phyloP scores from a whole-genome alignment of 2,329 filamentous ascomycete species.

The Apiospora hydei region DNA sequence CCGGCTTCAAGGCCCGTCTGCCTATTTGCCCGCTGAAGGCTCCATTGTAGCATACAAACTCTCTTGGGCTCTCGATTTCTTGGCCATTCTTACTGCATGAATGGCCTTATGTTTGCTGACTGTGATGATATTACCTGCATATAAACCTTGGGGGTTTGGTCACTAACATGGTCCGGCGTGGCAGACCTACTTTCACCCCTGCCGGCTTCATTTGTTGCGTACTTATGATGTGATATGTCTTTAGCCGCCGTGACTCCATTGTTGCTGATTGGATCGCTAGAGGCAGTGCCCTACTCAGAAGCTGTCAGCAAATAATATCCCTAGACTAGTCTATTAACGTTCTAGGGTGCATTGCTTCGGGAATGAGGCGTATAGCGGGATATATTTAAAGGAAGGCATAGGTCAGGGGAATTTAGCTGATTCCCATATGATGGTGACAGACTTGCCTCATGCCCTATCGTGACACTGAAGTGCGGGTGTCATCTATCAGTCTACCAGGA shows the following conservation, averaged over 20 bases:
- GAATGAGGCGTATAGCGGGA: not conserved
- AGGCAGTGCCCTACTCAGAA: not conserved
- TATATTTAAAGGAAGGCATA: not conserved
- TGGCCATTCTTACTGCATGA: not conserved
- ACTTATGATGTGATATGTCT: not conserved
- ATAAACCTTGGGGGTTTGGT: too few species aligned
- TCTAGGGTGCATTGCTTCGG: not conserved
- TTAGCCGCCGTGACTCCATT: not conserved
- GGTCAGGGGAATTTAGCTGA: too few species aligned
- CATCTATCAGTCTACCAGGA: not conserved
- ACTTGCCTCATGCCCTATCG: too few species aligned
- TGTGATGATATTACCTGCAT: not conserved
- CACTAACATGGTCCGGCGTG: not conserved
- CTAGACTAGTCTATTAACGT: not conserved
- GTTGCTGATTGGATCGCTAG: not conserved
- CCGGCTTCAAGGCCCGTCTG: not conserved
- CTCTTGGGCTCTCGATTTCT: not conserved
- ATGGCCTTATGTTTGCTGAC: not conserved
- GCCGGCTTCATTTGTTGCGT: too few species aligned
- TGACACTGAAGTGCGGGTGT: not conserved
- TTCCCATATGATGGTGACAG: not conserved
- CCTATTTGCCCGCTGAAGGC: not conserved
- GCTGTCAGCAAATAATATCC: constrained; percentile 8
- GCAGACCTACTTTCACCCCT: too few species aligned
- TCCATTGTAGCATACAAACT: not conserved